phyloP scores from a whole-genome alignment of 345 rosid genomes.

The Trapa bicornis region DNA sequence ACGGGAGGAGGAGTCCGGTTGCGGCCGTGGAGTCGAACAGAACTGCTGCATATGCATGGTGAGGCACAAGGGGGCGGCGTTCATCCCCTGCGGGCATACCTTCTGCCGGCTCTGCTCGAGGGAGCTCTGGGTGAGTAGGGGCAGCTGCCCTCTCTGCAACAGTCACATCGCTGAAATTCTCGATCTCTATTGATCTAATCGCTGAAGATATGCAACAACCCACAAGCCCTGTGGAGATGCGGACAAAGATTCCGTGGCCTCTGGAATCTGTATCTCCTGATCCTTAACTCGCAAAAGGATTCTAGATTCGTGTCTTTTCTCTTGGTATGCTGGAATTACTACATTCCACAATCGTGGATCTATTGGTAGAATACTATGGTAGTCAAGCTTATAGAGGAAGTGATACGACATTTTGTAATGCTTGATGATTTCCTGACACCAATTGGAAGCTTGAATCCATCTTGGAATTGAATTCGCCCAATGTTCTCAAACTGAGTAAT shows the following conservation, averaged over 20 bases:
- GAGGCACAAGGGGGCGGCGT: constrained; percentile 72
- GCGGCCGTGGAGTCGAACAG: constrained; percentile 21
- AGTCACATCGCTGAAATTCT: constrained; percentile 66
- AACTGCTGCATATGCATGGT: constrained; percentile 79
- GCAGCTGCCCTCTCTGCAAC: constrained; percentile 85
- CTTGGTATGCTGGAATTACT: no score
- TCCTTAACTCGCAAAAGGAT: neutral
- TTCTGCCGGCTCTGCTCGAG: constrained; percentile 87
- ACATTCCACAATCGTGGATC: neutral
- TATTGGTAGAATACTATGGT: neutral
- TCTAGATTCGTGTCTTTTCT: no score
- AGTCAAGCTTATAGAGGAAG: neutral
- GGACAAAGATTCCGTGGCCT: neutral
- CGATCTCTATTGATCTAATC: constrained; percentile 42
- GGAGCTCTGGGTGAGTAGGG: constrained; percentile 84
- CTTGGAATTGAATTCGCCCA: no score
- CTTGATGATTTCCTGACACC: neutral
- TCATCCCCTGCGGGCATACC: constrained; percentile 85
- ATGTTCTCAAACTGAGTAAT: no score
- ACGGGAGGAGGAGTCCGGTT: constrained; percentile 10
- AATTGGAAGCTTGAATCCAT: no score
- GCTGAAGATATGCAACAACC: no score
- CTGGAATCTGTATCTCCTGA: neutral
- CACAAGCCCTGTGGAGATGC: no score
- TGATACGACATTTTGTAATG: no score